Base-by-base conservation (phyloP, 192 early-diverging fungal genomes). In the Coemansia sp. region DNA sequence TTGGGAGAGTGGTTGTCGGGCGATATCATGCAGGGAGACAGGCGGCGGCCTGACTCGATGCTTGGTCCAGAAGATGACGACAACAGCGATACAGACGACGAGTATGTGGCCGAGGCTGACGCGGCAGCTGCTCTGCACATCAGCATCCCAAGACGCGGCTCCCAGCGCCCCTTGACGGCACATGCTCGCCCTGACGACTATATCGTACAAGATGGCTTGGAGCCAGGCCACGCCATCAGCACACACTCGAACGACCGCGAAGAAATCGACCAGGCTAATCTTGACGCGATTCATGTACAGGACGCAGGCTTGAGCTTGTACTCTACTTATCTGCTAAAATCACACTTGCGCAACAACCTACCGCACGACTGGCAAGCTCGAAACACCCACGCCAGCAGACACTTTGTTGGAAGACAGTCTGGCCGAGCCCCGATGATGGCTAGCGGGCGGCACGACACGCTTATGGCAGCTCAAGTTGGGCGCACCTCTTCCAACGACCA, bases 311-410 rank as follows among this genome's bases (percentile, higher is more conserved):
- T 59, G 35, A 72, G 56, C 8, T 42, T 80, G 36, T 80, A 80
- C 48, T 65, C 71, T n/a, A 74, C 67, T 12, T 80, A 80, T 39
- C 60, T 80, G 19, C 68, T 70, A 36, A 80, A 80, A 36, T 80
- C 77, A 18, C 77, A 80, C 24, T 42, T 80, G 52, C 71, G 77
- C 34, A 80, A 74, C 57, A 74, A 80, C 48, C 22, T 65, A 10
- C 60, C 65, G 24, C 44, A 63, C 46, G 38, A 58, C 10, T 41
- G 39, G 38, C 21, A 55, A 6, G 29, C 50, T 8, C 59, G 56
- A 27, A 50, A 52, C 4, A 14, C 32, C 1, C 59, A 36, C 19
- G 64, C 63, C 15, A 44, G 33, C 11, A 53, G 52, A 18, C 64
- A 60, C 53, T 55, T 44, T 53, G 60, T 57, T 48, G 35, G 41